phyloP scores from a whole-genome alignment of 345 rosid genomes.

The Murraya koenigii region DNA sequence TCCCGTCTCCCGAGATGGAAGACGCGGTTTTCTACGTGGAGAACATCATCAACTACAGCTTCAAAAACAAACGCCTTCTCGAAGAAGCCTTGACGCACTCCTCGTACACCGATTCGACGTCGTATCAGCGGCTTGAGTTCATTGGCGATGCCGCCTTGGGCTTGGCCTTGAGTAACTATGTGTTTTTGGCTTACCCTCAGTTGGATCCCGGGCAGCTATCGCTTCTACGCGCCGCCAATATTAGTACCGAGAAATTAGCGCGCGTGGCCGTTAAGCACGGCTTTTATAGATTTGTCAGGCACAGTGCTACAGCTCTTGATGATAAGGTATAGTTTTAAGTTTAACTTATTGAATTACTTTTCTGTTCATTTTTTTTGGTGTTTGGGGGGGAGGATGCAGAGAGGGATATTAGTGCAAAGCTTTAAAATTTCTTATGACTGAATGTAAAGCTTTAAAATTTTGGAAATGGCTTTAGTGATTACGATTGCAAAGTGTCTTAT shows the following conservation, averaged over 20 bases:
- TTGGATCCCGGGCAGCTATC: slow-evolving; percentile 58
- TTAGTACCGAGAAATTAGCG: slow-evolving; percentile 81
- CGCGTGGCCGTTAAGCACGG: slow-evolving; percentile 60
- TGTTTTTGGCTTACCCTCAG: slow-evolving; percentile 48
- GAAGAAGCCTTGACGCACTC: slow-evolving; percentile 75
- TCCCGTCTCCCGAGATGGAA: slow-evolving; percentile 32
- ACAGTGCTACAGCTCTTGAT: slow-evolving; percentile 41
- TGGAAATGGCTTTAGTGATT: neutral
- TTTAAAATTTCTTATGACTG: neutral
- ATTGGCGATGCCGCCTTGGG: slow-evolving; percentile 67
- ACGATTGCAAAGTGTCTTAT: neutral
- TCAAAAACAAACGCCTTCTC: slow-evolving; percentile 42
- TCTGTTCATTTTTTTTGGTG: neutral
- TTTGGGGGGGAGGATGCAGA: no score
- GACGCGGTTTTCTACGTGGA: slow-evolving; percentile 43
- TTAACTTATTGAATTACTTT: neutral
- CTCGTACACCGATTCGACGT: slow-evolving; percentile 33
- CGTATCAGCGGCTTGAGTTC: slow-evolving; percentile 81
- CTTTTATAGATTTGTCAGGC: slow-evolving; percentile 44
- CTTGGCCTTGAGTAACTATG: slow-evolving; percentile 43
- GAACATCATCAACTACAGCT: slow-evolving; percentile 46
- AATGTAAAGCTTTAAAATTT: neutral
- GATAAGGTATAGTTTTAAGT: slow-evolving; percentile 35
- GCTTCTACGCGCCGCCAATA: slow-evolving; percentile 55
- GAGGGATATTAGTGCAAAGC: neutral